Percentiles rank a stretch among this genome's conserved stretches.
phyloP scores from a whole-genome alignment of 805 yeast species.

The Candida fluviatilis region DNA sequence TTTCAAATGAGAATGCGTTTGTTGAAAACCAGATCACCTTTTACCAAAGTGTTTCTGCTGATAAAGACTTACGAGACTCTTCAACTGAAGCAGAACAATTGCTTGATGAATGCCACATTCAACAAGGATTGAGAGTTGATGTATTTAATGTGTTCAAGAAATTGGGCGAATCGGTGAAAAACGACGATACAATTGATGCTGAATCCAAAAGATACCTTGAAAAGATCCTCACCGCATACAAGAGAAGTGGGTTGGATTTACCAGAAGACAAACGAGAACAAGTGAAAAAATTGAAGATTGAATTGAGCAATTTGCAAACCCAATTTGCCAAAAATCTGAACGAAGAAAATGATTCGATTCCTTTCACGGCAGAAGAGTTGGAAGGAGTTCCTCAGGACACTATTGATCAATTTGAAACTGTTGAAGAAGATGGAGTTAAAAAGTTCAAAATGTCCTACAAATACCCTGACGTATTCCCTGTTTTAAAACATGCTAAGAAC shows the following conservation, averaged over 20 bases:
- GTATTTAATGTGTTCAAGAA: conserved; percentile 54
- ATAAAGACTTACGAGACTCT: conserved; percentile 66
- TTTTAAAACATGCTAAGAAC: conserved; percentile 64
- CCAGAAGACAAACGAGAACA: conserved; percentile 50
- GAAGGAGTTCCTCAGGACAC: conserved; percentile 70
- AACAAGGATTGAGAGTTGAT: conserved; percentile 52
- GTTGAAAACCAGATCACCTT: conserved; percentile 54
- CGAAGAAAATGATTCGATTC: conserved; percentile 60
- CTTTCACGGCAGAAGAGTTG: conserved; percentile 61
- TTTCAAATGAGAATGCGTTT: conserved; percentile 47
- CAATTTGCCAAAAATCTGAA: conserved; percentile 63
- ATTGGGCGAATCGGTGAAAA: conserved; percentile 37
- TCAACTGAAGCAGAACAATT: conserved; percentile 59
- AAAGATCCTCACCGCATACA: conserved; percentile 53
- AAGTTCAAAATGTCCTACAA: conserved; percentile 66
- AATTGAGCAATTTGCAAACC: conserved; percentile 52
- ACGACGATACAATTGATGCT: conserved; percentile 34
- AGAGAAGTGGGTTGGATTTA: conserved; percentile 67
- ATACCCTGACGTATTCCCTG: conserved; percentile 76
- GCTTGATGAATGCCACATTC: conserved; percentile 56
- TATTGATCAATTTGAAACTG: conserved; percentile 51
- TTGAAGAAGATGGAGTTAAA: conserved; percentile 37
- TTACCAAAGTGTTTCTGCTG: conserved; percentile 67
- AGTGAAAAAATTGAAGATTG: conserved; percentile 55
- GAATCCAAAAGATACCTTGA: conserved; percentile 57